These are phyloP conservation scores for Yamadazyma epiphylla DNA, from an alignment of 1,139 yeast genomes.

Conservation along the genomic window DNA sequence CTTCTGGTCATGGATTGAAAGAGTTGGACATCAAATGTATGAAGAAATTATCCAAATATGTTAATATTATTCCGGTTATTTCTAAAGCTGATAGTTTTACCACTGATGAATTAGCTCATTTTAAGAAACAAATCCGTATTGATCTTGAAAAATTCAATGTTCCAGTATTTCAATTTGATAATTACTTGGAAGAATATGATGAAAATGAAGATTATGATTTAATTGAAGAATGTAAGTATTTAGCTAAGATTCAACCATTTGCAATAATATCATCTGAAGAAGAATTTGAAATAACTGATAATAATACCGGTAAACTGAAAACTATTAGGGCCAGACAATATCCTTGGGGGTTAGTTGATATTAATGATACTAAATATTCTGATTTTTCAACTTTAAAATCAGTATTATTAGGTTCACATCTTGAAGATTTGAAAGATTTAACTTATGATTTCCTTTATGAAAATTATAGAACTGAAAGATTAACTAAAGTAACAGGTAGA, in stretches of 20 bases:
- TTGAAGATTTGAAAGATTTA: constrained; percentile 87
- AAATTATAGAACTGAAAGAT: constrained; percentile 85
- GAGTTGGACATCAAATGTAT: constrained; percentile 76
- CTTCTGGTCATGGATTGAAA: constrained; percentile 76
- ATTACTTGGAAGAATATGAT: constrained; percentile 40
- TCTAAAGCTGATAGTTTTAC: constrained; percentile 88
- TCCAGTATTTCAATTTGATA: constrained; percentile 77
- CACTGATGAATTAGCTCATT: constrained; percentile 58
- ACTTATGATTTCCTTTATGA: constrained; percentile 92
- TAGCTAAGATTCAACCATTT: constrained; percentile 79
- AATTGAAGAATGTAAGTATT: constrained; percentile 72
- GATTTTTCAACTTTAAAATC: constrained; percentile 84
- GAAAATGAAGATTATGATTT: constrained; percentile 69
- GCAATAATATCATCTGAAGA: constrained; percentile 77
- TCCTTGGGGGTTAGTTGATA: constrained; percentile 92
- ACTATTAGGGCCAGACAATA: constrained; percentile 77
- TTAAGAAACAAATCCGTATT: constrained; percentile 53
- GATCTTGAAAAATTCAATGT: constrained; percentile 76
- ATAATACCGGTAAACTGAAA: constrained; percentile 48
- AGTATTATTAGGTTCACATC: constrained; percentile 84
- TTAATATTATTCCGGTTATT: constrained; percentile 84
- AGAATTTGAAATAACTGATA: constrained; percentile 48
- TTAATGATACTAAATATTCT: constrained; percentile 75
- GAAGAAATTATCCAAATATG: constrained; percentile 72
- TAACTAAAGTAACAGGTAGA: constrained; percentile 45